These are phyloP conservation scores for Leccinum aurantiacum DNA, from an alignment of 768 basidiomycete species.

Conservation along the genomic window DNA sequence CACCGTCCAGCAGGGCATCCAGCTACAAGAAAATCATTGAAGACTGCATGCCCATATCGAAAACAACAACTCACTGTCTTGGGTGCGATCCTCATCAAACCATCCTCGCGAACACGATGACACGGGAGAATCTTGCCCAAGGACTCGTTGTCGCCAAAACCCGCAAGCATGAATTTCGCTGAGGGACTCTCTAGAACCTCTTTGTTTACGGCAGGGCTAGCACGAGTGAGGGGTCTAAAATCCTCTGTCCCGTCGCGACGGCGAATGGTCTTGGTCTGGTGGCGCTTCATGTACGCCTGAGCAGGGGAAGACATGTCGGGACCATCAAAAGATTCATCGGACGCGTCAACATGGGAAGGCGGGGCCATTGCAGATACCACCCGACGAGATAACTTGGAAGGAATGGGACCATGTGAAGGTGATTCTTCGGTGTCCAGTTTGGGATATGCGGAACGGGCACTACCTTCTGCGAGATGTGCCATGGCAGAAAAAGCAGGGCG, in stretches of 20 bases:
- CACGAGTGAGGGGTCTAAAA: slow-evolving; percentile 72
- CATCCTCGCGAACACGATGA: slow-evolving; percentile 91
- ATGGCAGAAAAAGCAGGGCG: slow-evolving; percentile 69
- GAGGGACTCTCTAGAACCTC: slow-evolving; percentile 57
- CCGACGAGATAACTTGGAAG: slow-evolving; percentile 48
- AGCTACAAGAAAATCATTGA: slow-evolving; percentile 48
- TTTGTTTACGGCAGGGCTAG: slow-evolving; percentile 47
- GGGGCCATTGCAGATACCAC: slow-evolving; percentile 75
- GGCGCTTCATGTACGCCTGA: slow-evolving; percentile 75
- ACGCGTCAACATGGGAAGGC: slow-evolving; percentile 42
- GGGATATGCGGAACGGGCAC: slow-evolving; percentile 45
- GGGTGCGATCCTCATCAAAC: slow-evolving; percentile 84
- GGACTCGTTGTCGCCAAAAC: slow-evolving; percentile 92
- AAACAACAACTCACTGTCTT: slow-evolving; percentile 61
- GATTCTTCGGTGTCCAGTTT: slow-evolving; percentile 33
- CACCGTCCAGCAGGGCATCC: slow-evolving; percentile 74
- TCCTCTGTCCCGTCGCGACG: slow-evolving; percentile 82
- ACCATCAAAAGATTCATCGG: slow-evolving; percentile 51
- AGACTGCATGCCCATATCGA: not conserved
- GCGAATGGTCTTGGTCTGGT: slow-evolving; percentile 74
- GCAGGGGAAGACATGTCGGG: slow-evolving; percentile 79
- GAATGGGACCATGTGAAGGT: slow-evolving; percentile 28
- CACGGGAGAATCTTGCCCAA: slow-evolving; percentile 93
- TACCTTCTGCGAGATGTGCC: slow-evolving; percentile 46
- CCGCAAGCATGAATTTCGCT: slow-evolving; percentile 54